phyloP scores from a whole-genome alignment of 306 rosid genomes.

The Biancaea sappan region DNA sequence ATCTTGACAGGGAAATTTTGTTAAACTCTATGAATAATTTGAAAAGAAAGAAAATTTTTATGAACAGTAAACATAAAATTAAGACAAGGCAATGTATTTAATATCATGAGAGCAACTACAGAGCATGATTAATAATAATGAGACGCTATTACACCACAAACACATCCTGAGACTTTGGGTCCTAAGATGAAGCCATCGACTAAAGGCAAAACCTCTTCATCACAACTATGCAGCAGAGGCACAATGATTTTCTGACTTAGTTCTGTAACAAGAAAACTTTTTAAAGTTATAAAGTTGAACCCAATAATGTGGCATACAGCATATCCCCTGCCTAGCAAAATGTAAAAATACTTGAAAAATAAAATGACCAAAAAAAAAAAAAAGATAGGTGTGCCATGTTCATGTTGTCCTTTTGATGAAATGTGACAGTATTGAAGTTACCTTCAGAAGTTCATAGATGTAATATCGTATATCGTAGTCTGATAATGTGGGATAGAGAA shows the following conservation, averaged over 20 bases:
- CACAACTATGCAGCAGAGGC: background rate
- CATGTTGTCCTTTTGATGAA: background rate
- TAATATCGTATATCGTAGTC: slow-evolving; percentile 80
- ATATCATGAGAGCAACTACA: background rate
- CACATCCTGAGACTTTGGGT: slow-evolving; percentile 1
- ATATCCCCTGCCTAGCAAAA: background rate
- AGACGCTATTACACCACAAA: background rate
- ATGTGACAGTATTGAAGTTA: slow-evolving; percentile 35
- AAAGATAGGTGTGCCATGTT: slow-evolving; percentile 4
- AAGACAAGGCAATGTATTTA: background rate
- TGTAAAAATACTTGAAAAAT: background rate
- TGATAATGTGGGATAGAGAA: slow-evolving; percentile 79
- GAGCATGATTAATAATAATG: background rate
- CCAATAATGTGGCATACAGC: slow-evolving; percentile 9
- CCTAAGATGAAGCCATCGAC: background rate
- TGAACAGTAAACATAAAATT: background rate
- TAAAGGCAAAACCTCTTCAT: slow-evolving; percentile 5
- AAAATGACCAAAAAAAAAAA: background rate
- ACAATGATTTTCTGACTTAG: slow-evolving; percentile 10
- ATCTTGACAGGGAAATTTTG: background rate
- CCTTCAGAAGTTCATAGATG: slow-evolving; percentile 84
- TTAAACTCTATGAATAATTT: background rate
- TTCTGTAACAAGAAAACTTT: background rate
- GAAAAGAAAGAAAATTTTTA: background rate
- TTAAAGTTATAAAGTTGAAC: slow-evolving; percentile 24